These are phyloP conservation scores for Rubia peregrina DNA, from an alignment of 305 asterid genomes.

Conservation along the genomic window DNA sequence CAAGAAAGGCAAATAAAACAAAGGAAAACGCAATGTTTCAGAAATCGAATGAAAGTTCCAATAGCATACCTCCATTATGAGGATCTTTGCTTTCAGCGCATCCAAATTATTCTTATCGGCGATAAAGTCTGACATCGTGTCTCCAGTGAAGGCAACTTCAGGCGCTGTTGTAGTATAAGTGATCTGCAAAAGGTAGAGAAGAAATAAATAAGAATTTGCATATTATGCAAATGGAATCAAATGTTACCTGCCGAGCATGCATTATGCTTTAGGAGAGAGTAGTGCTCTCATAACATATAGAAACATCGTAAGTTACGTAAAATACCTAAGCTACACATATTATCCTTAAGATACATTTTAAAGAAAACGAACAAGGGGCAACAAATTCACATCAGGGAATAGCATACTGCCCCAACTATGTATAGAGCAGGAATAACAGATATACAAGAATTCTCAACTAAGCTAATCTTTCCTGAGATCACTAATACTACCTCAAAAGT, in stretches of 20 bases:
- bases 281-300: neutral
- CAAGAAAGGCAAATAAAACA: neutral
- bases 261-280: neutral
- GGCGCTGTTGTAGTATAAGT: conserved; percentile 62
- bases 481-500: neutral
- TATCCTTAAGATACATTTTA: neutral
- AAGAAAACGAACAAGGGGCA: neutral
- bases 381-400: neutral
- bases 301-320: neutral
- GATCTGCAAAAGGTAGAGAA: conserved; percentile 42
- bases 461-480: neutral
- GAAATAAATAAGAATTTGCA: neutral
- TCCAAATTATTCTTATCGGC: conserved; percentile 59
- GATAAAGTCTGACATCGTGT: conserved; percentile 89
- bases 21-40: conserved; percentile 4
- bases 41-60: conserved; percentile 9
- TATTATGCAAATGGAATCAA: neutral
- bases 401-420: neutral
- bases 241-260: neutral
- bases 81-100: conserved; percentile 72
- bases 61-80: conserved; percentile 73
- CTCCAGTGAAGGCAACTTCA: conserved; percentile 93
- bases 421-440: neutral
- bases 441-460: neutral
- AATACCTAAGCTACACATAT: neutral